Percentiles rank a stretch among this genome's conserved stretches.
Conservation (phyloP, 805 yeast species). For the Candida dajiaensis region DNA sequence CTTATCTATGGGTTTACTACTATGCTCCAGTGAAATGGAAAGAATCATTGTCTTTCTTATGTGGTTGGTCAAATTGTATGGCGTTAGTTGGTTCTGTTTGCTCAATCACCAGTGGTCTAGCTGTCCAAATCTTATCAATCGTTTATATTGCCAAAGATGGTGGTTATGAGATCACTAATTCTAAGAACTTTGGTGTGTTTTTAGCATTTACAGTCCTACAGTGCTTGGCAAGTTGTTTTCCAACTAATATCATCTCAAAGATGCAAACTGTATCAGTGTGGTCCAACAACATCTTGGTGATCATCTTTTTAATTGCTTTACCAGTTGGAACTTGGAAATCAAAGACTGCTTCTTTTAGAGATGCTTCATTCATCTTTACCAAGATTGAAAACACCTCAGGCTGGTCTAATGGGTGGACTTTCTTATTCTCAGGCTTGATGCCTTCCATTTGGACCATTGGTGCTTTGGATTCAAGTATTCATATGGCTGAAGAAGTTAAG, state of each 20-base stretch:
- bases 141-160: conserved; percentile 34
- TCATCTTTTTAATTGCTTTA: conserved; percentile 48
- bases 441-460: conserved; percentile 76
- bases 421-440: conserved; percentile 45
- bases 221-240: conserved; percentile 41
- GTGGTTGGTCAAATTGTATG: conserved; percentile 62
- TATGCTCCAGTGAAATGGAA: conserved; percentile 48
- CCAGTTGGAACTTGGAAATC: conserved; percentile 43
- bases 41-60: conserved; percentile 47
- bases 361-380: conserved; percentile 51
- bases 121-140: conserved; percentile 47
- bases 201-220: conserved; percentile 48
- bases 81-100: conserved; percentile 60
- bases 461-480: conserved; percentile 66
- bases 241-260: conserved; percentile 47
- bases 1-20: conserved; percentile 56
- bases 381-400: conserved; percentile 41
- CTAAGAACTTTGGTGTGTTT: conserved; percentile 51
- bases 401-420: conserved; percentile 58
- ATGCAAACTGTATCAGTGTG: conserved; percentile 51
- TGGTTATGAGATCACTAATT: conserved; percentile 44
- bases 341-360: conserved; percentile 32
- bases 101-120: conserved; percentile 61
- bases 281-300: conserved; percentile 44
- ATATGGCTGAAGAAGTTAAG: conserved; percentile 66